Evolutionary conservation across 2,329 filamentous ascomycete genomes (phyloP).

Genomic region (Aaosphaeria pasadenensis): DNA sequence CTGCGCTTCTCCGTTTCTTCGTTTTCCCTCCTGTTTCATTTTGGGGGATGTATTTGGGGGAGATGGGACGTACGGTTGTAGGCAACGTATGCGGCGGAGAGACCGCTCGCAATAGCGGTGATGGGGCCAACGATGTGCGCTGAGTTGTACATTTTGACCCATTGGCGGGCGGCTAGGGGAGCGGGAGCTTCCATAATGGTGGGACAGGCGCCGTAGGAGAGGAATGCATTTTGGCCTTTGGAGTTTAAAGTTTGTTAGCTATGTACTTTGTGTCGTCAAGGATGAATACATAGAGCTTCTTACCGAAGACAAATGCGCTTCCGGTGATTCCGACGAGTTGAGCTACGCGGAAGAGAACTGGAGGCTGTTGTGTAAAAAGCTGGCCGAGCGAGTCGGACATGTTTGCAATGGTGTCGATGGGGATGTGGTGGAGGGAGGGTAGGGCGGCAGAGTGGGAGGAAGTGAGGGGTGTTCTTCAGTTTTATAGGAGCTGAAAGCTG

Average conservation of each 20-base stretch:
- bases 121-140: conserved; percentile 41
- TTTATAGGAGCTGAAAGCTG: too few relatives aligned
- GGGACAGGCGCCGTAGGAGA: conserved; percentile 49
- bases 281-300: conserved; percentile 1
- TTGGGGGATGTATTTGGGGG: neutral
- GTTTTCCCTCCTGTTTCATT: neutral
- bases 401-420: too few relatives aligned
- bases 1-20: neutral
- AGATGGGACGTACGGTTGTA: conserved; percentile 32
- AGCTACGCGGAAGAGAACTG: conserved; percentile 41
- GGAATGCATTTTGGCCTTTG: conserved; percentile 30
- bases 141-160: conserved; percentile 43
- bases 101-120: conserved; percentile 39
- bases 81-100: conserved; percentile 48
- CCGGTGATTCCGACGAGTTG: conserved; percentile 53
- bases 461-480: too few relatives aligned
- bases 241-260: neutral
- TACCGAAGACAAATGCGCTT: conserved; percentile 47
- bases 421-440: too few relatives aligned
- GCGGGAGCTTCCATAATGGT: conserved; percentile 55
- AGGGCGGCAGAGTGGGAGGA: too few relatives aligned
- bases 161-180: conserved; percentile 56
- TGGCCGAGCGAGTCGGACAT: neutral
- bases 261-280: neutral
- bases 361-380: conserved; percentile 20